Base-by-base conservation (phyloP, 2,329 filamentous ascomycete species). In the Fusarium azukiicola region DNA sequence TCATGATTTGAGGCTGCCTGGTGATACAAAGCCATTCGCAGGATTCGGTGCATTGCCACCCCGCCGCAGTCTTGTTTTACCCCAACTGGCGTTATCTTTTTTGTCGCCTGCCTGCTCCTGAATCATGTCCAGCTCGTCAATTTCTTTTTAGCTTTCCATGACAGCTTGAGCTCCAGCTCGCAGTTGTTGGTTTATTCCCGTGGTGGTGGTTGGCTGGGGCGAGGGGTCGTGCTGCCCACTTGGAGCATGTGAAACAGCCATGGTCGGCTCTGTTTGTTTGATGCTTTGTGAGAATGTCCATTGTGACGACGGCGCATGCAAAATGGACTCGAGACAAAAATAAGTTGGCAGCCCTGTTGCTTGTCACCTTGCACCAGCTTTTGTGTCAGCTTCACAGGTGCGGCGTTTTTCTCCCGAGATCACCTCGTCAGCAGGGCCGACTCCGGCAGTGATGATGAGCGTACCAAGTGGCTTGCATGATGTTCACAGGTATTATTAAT, bases 181-280 rank as follows among this genome's bases (percentile, higher is more conserved):
- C 56, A 61, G 56, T 64, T 74, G 49, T 78, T 78, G 72, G 73
- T 79, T 79, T 77, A 70, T 77, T 75, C 64, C 64, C 63, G 58
- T 68, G 16, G 58, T 64, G 19, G 23, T 61, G 19, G 56, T 36
- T 42, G n/a, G 56, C n/a, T 38, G 40, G 50, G 49, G 50, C 74
- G 70, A 71, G 63, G 54, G 69, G 50, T 32, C 50, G 38, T 64
- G 63, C 68, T 74, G 74, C 73, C 63, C 49, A 49, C 67, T n/a
- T 21, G 50, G 50, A 66, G 67, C 56, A 58, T 71, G 66, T 67
- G 69, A 72, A 71, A 50, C 63, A 67, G 42, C 38, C 56, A 36
- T 61, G n/a, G 56, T 67, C 64, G 56, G 44, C 40, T 66, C 50
- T 69, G 50, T n/a, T 73, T 70, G 67, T n/a, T 73, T 70, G 67